phyloP scores from a whole-genome alignment of 352 stramenopile species.

The Plasmopara viticola region DNA sequence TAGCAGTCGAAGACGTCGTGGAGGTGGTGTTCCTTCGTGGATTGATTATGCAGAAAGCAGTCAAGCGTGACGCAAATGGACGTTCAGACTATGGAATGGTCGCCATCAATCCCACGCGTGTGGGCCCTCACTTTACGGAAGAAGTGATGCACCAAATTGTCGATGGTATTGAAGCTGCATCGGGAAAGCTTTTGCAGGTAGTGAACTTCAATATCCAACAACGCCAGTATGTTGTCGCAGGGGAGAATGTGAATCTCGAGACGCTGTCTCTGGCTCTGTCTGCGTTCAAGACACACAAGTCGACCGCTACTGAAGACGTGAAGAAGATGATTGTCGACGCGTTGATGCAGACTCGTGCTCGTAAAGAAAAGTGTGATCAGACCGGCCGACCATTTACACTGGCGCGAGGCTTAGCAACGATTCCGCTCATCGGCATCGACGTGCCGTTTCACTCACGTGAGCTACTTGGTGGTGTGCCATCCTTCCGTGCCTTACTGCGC shows the following conservation, averaged over 20 bases:
- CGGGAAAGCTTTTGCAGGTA: constrained; percentile 72
- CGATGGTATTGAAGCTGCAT: constrained; percentile 48
- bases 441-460: constrained; percentile 87
- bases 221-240: constrained; percentile 80
- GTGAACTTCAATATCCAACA: constrained; percentile 87
- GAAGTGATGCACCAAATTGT: constrained; percentile 65
- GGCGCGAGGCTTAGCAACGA: constrained; percentile 65
- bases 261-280: constrained; percentile 63
- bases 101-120: constrained; percentile 69
- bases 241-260: constrained; percentile 77
- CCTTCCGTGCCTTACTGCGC: constrained; percentile 67
- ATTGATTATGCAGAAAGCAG: constrained; percentile 55
- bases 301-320: constrained; percentile 39
- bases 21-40: constrained; percentile 84
- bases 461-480: constrained; percentile 72
- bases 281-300: constrained; percentile 38
- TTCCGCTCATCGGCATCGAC: constrained; percentile 83
- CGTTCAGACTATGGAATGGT: constrained; percentile 87
- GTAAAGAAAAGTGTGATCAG: constrained; percentile 54
- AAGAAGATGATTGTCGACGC: constrained; percentile 48
- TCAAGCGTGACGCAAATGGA: constrained; percentile 47
- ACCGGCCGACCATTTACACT: constrained; percentile 56
- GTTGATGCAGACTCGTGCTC: constrained; percentile 42
- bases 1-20: constrained; percentile 66
- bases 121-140: constrained; percentile 68